Percentiles rank a stretch among this genome's conserved stretches.
Conservation (phyloP, 129 eudicot species). For the Helichrysum umbraculigerum region DNA sequence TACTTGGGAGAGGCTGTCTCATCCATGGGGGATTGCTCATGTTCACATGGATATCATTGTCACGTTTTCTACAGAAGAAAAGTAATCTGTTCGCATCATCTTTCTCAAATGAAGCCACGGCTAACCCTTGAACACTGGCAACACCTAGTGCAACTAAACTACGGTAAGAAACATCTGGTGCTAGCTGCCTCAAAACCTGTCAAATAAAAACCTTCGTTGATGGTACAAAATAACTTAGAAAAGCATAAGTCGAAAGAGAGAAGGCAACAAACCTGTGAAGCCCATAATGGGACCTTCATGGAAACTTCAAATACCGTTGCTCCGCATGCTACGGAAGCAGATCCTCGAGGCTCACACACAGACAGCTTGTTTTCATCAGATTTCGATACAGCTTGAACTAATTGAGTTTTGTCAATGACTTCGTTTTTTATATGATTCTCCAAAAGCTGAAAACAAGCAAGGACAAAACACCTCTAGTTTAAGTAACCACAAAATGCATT, state of each 20-base stretch:
- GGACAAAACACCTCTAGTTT: neutral
- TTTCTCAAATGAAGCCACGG: slow-evolving; percentile 94
- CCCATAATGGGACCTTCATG: slow-evolving; percentile 94
- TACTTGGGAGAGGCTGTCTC: slow-evolving; percentile 83
- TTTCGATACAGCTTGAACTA: slow-evolving; percentile 53
- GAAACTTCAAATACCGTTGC: slow-evolving; percentile 83
- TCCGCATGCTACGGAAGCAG: slow-evolving; percentile 89
- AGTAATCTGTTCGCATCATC: slow-evolving; percentile 89
- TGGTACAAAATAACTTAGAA: neutral
- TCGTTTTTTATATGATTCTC: slow-evolving; percentile 96
- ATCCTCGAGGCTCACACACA: slow-evolving; percentile 76
- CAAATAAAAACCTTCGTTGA: too few species aligned
- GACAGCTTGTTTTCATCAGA: slow-evolving; percentile 51
- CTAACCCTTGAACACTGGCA: slow-evolving; percentile 86
- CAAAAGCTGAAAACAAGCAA: slow-evolving; percentile 53
- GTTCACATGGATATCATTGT: slow-evolving; percentile 25
- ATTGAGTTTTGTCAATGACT: slow-evolving; percentile 69
- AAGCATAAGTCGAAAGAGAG: neutral
- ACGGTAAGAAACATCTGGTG: slow-evolving; percentile 82
- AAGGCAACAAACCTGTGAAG: slow-evolving; percentile 65
- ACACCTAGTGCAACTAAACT: slow-evolving; percentile 88
- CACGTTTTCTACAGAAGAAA: slow-evolving; percentile 52
- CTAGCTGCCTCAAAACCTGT: slow-evolving; percentile 93
- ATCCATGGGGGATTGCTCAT: slow-evolving; percentile 53
- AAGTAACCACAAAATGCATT: neutral